These are phyloP conservation scores for Coleophoma cylindrospora DNA, from an alignment of 2,329 filamentous ascomycete genomes.

Conservation along the genomic window DNA sequence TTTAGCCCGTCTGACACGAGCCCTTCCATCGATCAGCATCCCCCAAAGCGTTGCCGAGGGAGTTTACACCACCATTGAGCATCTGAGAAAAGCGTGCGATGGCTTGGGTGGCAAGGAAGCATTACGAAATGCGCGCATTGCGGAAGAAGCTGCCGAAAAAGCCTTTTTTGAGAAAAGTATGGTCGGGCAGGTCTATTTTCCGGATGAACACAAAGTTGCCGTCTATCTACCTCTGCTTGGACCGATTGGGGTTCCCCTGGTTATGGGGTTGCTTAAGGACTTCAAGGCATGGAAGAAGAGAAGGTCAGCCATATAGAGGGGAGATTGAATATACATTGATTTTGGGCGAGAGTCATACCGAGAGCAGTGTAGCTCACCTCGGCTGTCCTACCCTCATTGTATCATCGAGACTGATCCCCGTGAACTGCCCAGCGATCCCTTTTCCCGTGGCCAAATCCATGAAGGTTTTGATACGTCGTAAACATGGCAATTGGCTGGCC, in stretches of 20 bases:
- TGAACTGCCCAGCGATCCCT: too few species aligned
- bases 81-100: constrained; percentile 72
- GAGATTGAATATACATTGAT: too few species aligned
- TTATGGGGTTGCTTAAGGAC: constrained; percentile 82
- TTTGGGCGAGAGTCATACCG: too few species aligned
- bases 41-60: constrained; percentile 81
- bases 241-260: constrained; percentile 81
- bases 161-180: constrained; percentile 99
- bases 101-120: constrained; percentile 63
- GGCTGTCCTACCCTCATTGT: too few species aligned
- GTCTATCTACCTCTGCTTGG: constrained; percentile 91
- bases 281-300: constrained; percentile 43
- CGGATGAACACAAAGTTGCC: constrained; percentile 95
- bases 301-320: constrained; percentile 6
- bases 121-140: constrained; percentile 74
- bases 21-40: constrained; percentile 86
- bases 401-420: too few species aligned
- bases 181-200: constrained; percentile 98
- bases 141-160: constrained; percentile 83
- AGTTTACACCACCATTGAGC: constrained; percentile 72
- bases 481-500: too few species aligned
- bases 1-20: constrained; percentile 76
- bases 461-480: too few species aligned
- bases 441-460: too few species aligned
- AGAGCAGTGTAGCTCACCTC: too few species aligned